phyloP scores from a whole-genome alignment of 164 flowering plant species.

The Litsea cubeba region DNA sequence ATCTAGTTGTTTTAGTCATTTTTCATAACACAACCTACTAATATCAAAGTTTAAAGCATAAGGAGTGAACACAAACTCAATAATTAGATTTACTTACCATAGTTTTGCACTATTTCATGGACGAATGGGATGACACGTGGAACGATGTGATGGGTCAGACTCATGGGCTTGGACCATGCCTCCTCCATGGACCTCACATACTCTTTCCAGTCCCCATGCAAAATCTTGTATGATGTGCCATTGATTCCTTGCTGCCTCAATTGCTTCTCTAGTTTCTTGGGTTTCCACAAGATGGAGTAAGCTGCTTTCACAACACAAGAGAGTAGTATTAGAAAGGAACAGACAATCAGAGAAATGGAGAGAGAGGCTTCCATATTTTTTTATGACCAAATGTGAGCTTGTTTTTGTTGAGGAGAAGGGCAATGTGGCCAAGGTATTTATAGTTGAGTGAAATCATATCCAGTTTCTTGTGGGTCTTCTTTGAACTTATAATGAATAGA shows the following conservation, averaged over 20 bases:
- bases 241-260: constrained; percentile 39
- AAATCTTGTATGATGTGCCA: constrained; percentile 35
- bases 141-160: constrained; percentile 32
- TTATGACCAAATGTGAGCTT: not conserved
- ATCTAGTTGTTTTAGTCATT: no score
- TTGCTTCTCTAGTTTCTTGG: constrained; percentile 30
- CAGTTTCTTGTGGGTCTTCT: not conserved
- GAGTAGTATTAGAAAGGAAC: not conserved
- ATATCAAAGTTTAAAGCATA: no score
- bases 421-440: not conserved
- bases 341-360: not conserved
- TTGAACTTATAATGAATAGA: not conserved
- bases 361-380: not conserved
- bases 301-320: not conserved
- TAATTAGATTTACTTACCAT: constrained; percentile 23
- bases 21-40: no score
- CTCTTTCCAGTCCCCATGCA: constrained; percentile 39
- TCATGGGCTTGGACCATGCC: constrained; percentile 41
- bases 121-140: constrained; percentile 30
- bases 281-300: constrained; percentile 43
- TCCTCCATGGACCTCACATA: constrained; percentile 19
- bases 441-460: not conserved
- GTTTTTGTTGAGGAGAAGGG: no score
- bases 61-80: no score
- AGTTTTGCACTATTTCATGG: constrained; percentile 22